A percentile compares a stretch with the other conserved stretches of the same genome.
phyloP scores from a whole-genome alignment of 176 grass and related monocot species.

The Aegilops umbellulata region DNA sequence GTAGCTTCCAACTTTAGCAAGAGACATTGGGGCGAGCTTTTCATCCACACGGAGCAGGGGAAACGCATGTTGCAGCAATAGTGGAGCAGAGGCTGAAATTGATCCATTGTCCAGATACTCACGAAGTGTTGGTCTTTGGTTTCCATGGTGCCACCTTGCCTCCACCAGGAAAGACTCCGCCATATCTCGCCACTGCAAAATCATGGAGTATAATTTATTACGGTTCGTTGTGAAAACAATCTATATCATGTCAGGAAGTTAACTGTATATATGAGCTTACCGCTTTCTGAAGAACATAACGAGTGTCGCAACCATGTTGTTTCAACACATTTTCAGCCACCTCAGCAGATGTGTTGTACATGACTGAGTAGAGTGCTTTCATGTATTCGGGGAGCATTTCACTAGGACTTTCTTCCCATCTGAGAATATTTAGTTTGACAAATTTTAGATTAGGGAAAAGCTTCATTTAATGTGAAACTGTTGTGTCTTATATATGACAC shows the following conservation, averaged over 20 bases:
- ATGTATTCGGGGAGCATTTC: constrained; percentile 48
- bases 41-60: neutral
- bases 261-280: neutral
- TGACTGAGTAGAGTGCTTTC: constrained; percentile 15
- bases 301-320: constrained; percentile 22
- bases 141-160: constrained; percentile 37
- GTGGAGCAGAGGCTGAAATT: constrained; percentile 14
- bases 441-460: too few relatives aligned
- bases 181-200: constrained; percentile 39
- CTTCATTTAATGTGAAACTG: too few relatives aligned
- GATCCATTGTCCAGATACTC: constrained; percentile 54
- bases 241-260: neutral
- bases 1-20: constrained; percentile 16
- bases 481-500: neutral
- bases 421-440: constrained; percentile 36
- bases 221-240: neutral
- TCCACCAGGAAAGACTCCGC: constrained; percentile 34
- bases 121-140: neutral
- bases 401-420: constrained; percentile 33
- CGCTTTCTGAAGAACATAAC: constrained; percentile 19
- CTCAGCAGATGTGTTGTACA: constrained; percentile 44
- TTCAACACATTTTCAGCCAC: constrained; percentile 12
- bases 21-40: neutral
- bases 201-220: neutral
- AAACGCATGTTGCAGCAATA: constrained; percentile 19